A percentile compares a stretch with the other conserved stretches of the same genome.
Conservation (phyloP, 2,329 filamentous ascomycete species). For the Pyrenochaeta sp. region DNA sequence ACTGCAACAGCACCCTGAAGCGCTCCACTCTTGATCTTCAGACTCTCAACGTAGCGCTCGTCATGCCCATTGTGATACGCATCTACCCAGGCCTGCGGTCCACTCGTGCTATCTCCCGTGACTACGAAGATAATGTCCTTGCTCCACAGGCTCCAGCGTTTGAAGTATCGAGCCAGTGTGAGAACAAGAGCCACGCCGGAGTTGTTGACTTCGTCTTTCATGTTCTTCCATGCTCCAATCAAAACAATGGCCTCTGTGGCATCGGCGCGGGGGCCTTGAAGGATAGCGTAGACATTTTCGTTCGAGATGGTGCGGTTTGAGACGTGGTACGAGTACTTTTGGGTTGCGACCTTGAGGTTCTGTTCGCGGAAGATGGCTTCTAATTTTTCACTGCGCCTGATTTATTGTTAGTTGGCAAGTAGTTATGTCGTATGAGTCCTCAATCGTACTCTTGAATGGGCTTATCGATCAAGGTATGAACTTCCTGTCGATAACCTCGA, state of each 20-base stretch:
- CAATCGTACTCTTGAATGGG: conserved; percentile 46
- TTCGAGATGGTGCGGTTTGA: conserved; percentile 77
- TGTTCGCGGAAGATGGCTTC: conserved; percentile 77
- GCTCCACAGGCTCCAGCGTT: conserved; percentile 97
- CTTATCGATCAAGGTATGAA: conserved; percentile 66
- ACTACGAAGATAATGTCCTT: conserved; percentile 97
- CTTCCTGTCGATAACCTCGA: conserved; percentile 85
- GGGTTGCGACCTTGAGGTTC: conserved; percentile 85
- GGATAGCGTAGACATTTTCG: conserved; percentile 91
- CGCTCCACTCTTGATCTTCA: conserved; percentile 90
- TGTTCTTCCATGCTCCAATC: conserved; percentile 86
- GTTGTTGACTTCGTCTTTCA: conserved; percentile 78
- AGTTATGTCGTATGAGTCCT: background rate
- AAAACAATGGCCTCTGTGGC: conserved; percentile 96
- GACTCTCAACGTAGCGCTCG: conserved; percentile 70
- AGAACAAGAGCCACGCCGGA: conserved; percentile 87
- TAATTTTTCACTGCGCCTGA: conserved; percentile 69
- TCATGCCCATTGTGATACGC: conserved; percentile 94
- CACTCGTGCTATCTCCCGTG: conserved; percentile 85
- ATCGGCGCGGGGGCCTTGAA: conserved; percentile 92
- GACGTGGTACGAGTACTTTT: conserved; percentile 85
- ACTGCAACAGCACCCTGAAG: conserved; percentile 93
- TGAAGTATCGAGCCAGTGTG: conserved; percentile 92
- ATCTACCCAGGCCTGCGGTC: conserved; percentile 95
- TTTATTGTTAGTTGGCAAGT: conserved; percentile 46